Conservation (phyloP, 768 basidiomycete genomes). For the Thelephora aurantiotincta region DNA sequence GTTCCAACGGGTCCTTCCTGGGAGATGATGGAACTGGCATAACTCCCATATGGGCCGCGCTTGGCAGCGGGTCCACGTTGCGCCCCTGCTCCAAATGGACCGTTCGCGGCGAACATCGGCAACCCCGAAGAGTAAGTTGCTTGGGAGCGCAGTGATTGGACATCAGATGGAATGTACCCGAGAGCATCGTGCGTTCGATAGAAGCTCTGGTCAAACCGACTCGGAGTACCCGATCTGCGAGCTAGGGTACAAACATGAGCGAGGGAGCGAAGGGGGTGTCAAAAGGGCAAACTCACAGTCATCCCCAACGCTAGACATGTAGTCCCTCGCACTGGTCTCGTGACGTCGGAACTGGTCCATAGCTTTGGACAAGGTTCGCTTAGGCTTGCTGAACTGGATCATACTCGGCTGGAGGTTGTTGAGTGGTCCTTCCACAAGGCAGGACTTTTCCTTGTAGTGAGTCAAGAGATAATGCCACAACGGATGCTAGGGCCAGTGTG, state of each 20-base stretch:
- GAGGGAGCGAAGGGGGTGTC: conserved; percentile 3
- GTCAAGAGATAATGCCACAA: conserved; percentile 97
- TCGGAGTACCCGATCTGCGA: conserved; percentile 77
- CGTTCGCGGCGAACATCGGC: conserved; percentile 62
- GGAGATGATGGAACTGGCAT: conserved; percentile 87
- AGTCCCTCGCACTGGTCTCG: conserved; percentile 85
- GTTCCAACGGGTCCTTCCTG: conserved; percentile 66
- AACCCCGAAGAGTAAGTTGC: conserved; percentile 90
- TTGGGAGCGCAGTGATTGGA: conserved; percentile 91
- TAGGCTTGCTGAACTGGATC: conserved; percentile 99
- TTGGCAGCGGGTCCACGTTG: conserved; percentile 55
- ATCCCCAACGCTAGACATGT: conserved; percentile 27
- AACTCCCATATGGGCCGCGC: conserved; percentile 62
- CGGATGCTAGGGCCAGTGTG: conserved; percentile 55
- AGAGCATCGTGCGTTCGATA: conserved; percentile 91
- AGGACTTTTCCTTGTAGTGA: conserved; percentile 93
- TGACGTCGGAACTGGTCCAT: conserved; percentile 91
- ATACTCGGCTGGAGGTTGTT: conserved; percentile 95
- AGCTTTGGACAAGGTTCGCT: conserved; percentile 74
- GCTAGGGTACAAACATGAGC: conserved; percentile 17
- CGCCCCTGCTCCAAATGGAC: conserved; percentile 55
- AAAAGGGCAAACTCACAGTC: conserved; percentile 25
- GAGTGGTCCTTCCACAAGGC: conserved; percentile 90
- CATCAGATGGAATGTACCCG: conserved; percentile 90
- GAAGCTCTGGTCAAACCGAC: conserved; percentile 91